phyloP scores from a whole-genome alignment of 2,329 filamentous ascomycete species.

The Diaporthe nobilis region DNA sequence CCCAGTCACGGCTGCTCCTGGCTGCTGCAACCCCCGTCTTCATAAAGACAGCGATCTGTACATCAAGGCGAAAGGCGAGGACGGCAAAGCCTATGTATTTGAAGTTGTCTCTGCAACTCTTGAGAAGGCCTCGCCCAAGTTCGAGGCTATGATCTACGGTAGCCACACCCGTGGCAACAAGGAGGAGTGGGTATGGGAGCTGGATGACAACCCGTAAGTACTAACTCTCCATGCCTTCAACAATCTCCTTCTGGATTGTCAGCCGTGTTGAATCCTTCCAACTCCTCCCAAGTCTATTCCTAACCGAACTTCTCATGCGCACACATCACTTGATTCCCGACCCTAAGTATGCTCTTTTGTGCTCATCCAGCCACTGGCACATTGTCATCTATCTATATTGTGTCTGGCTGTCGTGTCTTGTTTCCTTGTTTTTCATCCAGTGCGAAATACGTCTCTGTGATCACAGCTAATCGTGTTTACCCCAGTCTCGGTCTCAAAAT shows the following conservation, averaged over 20 bases:
- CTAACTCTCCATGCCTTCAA: neutral
- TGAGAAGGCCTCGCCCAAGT: constrained; percentile 36
- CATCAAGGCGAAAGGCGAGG: constrained; percentile 33
- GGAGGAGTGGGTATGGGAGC: constrained; percentile 37
- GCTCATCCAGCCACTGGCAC: neutral
- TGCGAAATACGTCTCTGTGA: too few relatives aligned
- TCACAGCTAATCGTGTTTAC: neutral
- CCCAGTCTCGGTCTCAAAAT: constrained; percentile 35
- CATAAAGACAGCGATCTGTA: constrained; percentile 37
- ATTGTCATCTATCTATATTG: neutral
- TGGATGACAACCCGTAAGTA: constrained; percentile 37
- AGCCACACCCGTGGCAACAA: constrained; percentile 39
- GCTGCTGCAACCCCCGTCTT: constrained; percentile 34
- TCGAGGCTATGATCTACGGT: constrained; percentile 39
- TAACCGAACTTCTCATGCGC: neutral
- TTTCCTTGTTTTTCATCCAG: neutral
- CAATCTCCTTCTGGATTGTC: neutral
- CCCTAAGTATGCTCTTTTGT: neutral
- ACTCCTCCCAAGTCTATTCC: neutral
- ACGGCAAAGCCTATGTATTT: constrained; percentile 35
- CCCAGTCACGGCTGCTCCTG: constrained; percentile 29
- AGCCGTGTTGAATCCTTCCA: neutral
- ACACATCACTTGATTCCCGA: too few relatives aligned
- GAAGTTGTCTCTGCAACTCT: constrained; percentile 38
- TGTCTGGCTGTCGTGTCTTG: neutral